Base-by-base conservation (phyloP, 2,329 filamentous ascomycete genomes). In the Boeremia lycopersici region DNA sequence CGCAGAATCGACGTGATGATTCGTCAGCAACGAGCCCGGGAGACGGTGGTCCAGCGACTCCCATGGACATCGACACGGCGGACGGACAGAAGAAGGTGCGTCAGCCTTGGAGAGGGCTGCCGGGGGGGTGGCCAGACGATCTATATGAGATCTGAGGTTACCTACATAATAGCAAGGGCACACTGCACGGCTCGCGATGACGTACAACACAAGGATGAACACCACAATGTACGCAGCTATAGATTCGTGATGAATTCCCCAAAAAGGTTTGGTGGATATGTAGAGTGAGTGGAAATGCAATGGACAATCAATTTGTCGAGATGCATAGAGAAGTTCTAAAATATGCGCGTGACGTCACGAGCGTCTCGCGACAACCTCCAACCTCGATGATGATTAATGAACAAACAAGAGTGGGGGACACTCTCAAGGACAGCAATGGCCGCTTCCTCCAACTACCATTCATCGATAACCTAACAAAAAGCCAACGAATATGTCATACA, bases 401-500 rank as follows among this genome's bases (percentile, higher is more conserved):
- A 40, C 48, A 31, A 39, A n/a, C 39, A 40, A 52, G 34, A 36
- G 48, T 47, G 47, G 42, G 36, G 39, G 36, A 7, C 19, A 11
- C 28, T n/a, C 30, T 28, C 6, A 19, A 44, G n/a, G 3, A 29
- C 17, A 6, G 28, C 3, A 40, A 41, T 28, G 12, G n/a, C 38
- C 3, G 8, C 9, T 15, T 26, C 6, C 9, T 11, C 8, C 13
- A 10, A 6, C 23, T 17, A 49, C 28, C 34, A 48, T 29, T 4
- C 19, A 33, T 13, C 48, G 12, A 48, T 19, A 10, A 44, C 28
- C 7, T 52, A 35, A 44, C 7, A 12, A 19, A 6, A 25, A 2
- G 6, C 29, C 5, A 13, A 19, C 4, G 30, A 51, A 17, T n/a
- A 73, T 73, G 66, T 58, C 70, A 25, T 72, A 72, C 48, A 65